Evolutionary conservation across 805 yeast species (phyloP).

Genomic region (Middelhovenomyces tepae): DNA sequence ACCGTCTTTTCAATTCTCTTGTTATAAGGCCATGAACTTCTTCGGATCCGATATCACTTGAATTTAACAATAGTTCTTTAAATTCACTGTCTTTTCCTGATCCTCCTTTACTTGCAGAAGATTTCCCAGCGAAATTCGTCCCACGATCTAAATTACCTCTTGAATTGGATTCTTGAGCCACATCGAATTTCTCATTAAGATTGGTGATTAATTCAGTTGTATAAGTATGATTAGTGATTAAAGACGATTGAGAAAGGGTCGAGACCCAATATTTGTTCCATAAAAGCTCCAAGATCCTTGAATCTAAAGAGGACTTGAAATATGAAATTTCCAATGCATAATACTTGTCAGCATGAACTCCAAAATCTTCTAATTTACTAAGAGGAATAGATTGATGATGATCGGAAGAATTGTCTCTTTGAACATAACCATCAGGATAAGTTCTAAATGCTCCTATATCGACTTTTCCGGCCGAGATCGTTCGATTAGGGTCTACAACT

Average conservation of each 20-base stretch:
- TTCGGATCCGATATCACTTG: constrained; percentile 17
- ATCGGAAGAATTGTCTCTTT: constrained; percentile 14
- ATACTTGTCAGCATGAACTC: constrained; percentile 61
- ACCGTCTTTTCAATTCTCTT: constrained; percentile 16
- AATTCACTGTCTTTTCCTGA: constrained; percentile 10
- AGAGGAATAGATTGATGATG: constrained; percentile 32
- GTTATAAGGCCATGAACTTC: constrained; percentile 22
- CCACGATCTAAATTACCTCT: too few relatives aligned
- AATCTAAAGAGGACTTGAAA: constrained; percentile 46
- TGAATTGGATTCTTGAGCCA: too few relatives aligned
- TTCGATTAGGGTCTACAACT: constrained; percentile 76
- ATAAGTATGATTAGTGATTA: constrained; percentile 20
- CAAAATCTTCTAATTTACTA: constrained; percentile 53
- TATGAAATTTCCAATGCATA: constrained; percentile 57
- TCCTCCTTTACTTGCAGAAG: too few relatives aligned
- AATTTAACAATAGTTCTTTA: constrained; percentile 12
- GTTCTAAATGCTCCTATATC: constrained; percentile 90
- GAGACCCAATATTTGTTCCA: constrained; percentile 42
- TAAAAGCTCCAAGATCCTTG: constrained; percentile 34
- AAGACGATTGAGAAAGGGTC: constrained; percentile 28
- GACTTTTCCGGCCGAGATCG: constrained; percentile 51
- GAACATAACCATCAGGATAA: constrained; percentile 32
- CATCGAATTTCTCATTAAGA: constrained; percentile 20
- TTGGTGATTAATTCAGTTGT: constrained; percentile 23
- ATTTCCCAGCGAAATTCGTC: too few relatives aligned